Conservation (phyloP, 805 yeast genomes). For the Lachancea meyersii region DNA sequence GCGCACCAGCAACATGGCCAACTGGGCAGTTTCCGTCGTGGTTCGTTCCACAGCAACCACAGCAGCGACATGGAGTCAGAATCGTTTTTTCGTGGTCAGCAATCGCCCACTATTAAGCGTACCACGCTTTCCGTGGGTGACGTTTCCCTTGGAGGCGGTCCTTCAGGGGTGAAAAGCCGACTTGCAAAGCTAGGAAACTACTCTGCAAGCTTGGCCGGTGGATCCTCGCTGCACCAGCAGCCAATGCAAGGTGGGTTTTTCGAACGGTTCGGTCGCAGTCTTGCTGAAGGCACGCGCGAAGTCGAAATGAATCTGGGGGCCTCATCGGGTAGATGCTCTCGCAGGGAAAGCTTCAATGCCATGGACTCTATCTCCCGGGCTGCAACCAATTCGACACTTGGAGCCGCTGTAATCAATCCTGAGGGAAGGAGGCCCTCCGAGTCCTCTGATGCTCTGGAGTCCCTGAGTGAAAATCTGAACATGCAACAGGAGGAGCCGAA, state of each 20-base stretch:
- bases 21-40: conserved; percentile 31
- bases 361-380: conserved; percentile 9
- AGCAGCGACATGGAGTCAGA: conserved; percentile 23
- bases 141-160: conserved; percentile 10
- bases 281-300: conserved; percentile 33
- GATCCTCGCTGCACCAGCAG: conserved; percentile 5
- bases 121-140: conserved; percentile 30
- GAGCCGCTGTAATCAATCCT: not conserved
- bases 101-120: conserved; percentile 23
- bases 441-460: conserved; percentile 12
- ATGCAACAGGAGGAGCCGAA: conserved; percentile 8
- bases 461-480: conserved; percentile 11
- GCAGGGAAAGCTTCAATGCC: conserved; percentile 7
- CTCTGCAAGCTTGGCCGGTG: conserved; percentile 25
- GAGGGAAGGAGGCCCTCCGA: conserved; percentile 9
- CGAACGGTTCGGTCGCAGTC: conserved; percentile 31
- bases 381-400: conserved; percentile 6
- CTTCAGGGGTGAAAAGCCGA: conserved; percentile 12
- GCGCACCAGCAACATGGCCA: conserved; percentile 18
- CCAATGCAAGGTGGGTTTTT: conserved; percentile 26
- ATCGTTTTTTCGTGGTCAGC: conserved; percentile 11
- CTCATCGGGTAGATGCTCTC: conserved; percentile 11
- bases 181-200: conserved; percentile 21
- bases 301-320: conserved; percentile 16
- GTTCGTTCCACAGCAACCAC: conserved; percentile 23